Percentiles rank a stretch among this genome's conserved stretches.
These are phyloP conservation scores for Myxozyma kluyveri DNA, from an alignment of 805 yeast species.

Conservation along the genomic window DNA sequence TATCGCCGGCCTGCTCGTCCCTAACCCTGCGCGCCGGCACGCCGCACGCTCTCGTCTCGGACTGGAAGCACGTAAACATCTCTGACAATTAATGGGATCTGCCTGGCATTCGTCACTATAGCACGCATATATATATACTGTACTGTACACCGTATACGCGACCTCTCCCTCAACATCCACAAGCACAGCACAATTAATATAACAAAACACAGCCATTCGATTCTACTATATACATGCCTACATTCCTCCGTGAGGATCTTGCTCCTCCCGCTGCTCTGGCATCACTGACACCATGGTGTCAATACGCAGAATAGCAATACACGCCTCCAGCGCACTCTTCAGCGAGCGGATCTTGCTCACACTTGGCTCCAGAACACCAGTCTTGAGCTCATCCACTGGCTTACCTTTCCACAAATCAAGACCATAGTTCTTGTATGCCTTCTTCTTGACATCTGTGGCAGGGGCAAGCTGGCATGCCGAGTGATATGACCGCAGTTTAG, in stretches of 20 bases:
- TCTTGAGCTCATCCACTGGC: constrained; percentile 75
- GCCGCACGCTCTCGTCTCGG: no score
- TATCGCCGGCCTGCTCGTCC: no score
- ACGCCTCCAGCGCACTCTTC: constrained; percentile 96
- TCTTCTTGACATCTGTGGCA: constrained; percentile 78
- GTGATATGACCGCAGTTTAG: constrained; percentile 93
- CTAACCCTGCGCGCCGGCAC: no score
- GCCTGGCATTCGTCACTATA: no score
- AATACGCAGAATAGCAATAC: constrained; percentile 93
- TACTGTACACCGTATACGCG: not conserved
- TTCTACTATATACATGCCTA: no score
- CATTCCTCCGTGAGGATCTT: constrained; percentile 85
- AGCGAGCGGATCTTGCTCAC: constrained; percentile 87
- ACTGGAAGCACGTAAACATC: no score
- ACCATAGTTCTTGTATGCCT: constrained; percentile 86
- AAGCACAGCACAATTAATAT: no score
- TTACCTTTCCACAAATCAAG: constrained; percentile 88
- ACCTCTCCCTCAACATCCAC: no score
- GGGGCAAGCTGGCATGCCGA: constrained; percentile 88
- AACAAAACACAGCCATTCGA: not conserved
- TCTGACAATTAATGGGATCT: no score
- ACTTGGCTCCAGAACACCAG: constrained; percentile 95
- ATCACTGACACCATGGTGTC: constrained; percentile 98
- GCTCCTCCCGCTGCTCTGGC: constrained; percentile 70
- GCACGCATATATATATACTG: no score